A percentile compares a stretch with the other conserved stretches of the same genome.
phyloP scores from a whole-genome alignment of 441 rosid genomes.

The Sinapis alba region DNA sequence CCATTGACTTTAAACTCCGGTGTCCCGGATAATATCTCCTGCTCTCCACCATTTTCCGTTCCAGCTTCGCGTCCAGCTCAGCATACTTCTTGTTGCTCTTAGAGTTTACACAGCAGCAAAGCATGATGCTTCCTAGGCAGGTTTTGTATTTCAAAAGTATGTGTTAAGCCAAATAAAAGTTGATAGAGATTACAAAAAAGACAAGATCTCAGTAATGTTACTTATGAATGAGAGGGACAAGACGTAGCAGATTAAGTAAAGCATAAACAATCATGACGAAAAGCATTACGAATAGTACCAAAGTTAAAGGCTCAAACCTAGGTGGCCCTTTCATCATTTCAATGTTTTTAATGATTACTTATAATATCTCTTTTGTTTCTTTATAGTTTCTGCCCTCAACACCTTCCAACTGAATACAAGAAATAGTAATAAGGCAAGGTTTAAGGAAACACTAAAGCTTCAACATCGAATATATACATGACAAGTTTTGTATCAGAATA shows the following conservation, averaged over 20 bases:
- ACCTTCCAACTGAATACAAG: slow-evolving; percentile 5
- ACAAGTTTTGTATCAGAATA: slow-evolving; percentile 34
- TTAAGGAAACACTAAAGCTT: slow-evolving; percentile 4
- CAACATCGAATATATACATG: slow-evolving; percentile 33
- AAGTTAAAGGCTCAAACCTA: slow-evolving; percentile 24
- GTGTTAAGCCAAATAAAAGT: neutral
- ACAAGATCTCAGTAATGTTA: slow-evolving; percentile 7
- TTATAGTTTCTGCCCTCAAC: neutral
- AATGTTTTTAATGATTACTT: neutral
- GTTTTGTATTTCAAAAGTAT: neutral
- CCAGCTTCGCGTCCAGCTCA: slow-evolving; percentile 68
- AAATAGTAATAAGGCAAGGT: neutral
- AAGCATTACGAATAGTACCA: slow-evolving; percentile 28
- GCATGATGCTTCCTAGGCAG: slow-evolving; percentile 42
- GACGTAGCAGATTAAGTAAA: slow-evolving; percentile 12
- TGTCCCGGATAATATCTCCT: slow-evolving; percentile 51
- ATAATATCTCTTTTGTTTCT: neutral
- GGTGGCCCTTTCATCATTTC: slow-evolving; percentile 36
- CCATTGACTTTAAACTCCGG: slow-evolving; percentile 54
- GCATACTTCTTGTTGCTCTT: slow-evolving; percentile 50
- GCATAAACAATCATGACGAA: slow-evolving; percentile 32
- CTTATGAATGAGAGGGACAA: slow-evolving; percentile 16
- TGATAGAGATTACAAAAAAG: neutral
- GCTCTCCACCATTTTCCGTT: slow-evolving; percentile 65
- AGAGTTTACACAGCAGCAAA: slow-evolving; percentile 52